Evolutionary conservation across 768 basidiomycete species (phyloP).

Genomic region (Dioszegia hungarica): DNA sequence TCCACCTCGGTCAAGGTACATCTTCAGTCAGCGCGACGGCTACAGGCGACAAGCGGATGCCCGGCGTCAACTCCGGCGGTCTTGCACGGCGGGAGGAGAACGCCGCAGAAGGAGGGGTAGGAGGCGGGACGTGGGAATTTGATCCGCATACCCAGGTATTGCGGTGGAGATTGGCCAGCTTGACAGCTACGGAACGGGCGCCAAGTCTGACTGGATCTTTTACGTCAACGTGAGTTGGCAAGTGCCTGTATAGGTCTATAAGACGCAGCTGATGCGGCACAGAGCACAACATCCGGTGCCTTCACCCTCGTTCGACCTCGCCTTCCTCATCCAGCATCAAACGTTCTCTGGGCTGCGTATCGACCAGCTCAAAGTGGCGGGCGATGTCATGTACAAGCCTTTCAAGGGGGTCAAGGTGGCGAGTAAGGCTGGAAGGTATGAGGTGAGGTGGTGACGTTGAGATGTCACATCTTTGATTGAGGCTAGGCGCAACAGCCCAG

Average conservation of each 20-base stretch:
- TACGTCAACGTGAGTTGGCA: slow-evolving; percentile 57
- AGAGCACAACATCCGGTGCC: slow-evolving; percentile 58
- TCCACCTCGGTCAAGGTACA: slow-evolving; percentile 71
- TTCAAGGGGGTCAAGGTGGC: slow-evolving; percentile 82
- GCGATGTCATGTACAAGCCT: slow-evolving; percentile 76
- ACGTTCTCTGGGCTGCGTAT: slow-evolving; percentile 77
- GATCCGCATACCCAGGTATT: slow-evolving; percentile 64
- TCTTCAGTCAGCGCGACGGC: slow-evolving; percentile 68
- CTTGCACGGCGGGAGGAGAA: slow-evolving; percentile 3
- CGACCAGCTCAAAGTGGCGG: slow-evolving; percentile 70
- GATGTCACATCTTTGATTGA: too few species aligned
- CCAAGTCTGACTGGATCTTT: slow-evolving; percentile 76
- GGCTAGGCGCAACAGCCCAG: too few species aligned
- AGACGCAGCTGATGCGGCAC: background rate
- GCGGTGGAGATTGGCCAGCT: slow-evolving; percentile 69
- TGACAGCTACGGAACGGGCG: slow-evolving; percentile 59
- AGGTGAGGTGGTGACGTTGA: slow-evolving; percentile 55
- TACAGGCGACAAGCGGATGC: slow-evolving; percentile 46
- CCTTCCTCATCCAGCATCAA: slow-evolving; percentile 65
- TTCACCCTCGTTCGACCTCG: slow-evolving; percentile 67
- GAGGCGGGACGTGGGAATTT: slow-evolving; percentile 72
- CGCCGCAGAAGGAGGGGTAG: slow-evolving; percentile 31
- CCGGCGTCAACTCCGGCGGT: background rate
- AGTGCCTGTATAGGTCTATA: background rate
- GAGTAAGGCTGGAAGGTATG: slow-evolving; percentile 60